Conservation (phyloP, 768 basidiomycete genomes). For the Coprinopsis cinerea region DNA sequence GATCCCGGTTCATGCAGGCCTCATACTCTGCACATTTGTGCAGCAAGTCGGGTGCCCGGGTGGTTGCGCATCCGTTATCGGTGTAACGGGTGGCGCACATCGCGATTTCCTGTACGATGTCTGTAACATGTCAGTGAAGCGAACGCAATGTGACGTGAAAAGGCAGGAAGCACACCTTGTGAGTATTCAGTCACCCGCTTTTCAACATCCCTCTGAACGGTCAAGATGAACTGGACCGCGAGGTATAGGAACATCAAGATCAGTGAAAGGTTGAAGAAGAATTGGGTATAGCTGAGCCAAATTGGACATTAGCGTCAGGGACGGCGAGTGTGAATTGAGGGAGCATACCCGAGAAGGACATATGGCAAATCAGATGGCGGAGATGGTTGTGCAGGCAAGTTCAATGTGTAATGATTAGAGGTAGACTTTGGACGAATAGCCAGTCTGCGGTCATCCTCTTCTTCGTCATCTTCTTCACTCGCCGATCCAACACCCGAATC, state of each 20-base stretch:
- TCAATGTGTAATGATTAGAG: constrained; percentile 79
- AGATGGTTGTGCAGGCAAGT: constrained; percentile 58
- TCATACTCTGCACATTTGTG: constrained; percentile 88
- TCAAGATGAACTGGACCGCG: constrained; percentile 78
- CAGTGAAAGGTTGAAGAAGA: constrained; percentile 87
- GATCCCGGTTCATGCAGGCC: constrained; percentile 92
- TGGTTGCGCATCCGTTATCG: constrained; percentile 73
- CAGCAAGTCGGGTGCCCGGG: constrained; percentile 76
- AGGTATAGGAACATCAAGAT: constrained; percentile 82
- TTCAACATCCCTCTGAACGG: constrained; percentile 86
- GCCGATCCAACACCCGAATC: constrained; percentile 37
- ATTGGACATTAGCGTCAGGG: constrained; percentile 12
- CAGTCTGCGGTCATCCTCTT: constrained; percentile 30
- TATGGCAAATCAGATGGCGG: constrained; percentile 68
- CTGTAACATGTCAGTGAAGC: constrained; percentile 30
- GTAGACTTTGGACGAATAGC: constrained; percentile 46
- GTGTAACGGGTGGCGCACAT: constrained; percentile 78
- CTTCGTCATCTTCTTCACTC: constrained; percentile 52
- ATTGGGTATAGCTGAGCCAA: constrained; percentile 74
- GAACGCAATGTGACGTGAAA: constrained; percentile 9
- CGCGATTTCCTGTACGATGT: constrained; percentile 89
- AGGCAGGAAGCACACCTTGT: constrained; percentile 50
- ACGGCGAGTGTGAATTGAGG: constrained; percentile 2
- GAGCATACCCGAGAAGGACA: constrained; percentile 70
- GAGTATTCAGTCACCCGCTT: constrained; percentile 85